These are phyloP conservation scores for Candida boleticola DNA, from an alignment of 805 yeast genomes.

Conservation along the genomic window DNA sequence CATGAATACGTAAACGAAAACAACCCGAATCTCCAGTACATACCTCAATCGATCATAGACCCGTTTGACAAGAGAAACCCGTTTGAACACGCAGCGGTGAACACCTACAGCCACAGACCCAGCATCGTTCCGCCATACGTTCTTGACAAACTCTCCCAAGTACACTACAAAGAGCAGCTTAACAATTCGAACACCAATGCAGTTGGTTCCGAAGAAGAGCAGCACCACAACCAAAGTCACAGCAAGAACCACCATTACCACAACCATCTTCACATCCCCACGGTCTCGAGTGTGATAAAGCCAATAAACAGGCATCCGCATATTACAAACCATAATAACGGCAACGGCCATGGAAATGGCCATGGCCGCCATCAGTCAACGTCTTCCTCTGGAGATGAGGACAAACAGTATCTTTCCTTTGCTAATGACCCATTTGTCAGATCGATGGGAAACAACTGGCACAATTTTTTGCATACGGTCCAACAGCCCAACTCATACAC, in stretches of 20 bases:
- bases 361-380: not conserved
- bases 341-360: not conserved
- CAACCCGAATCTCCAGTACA: not conserved
- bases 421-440: conserved; percentile 37
- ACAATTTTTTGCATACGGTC: conserved; percentile 45
- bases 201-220: conserved; percentile 9
- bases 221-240: not conserved
- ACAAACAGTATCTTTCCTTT: conserved; percentile 34
- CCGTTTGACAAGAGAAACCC: conserved; percentile 16
- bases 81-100: conserved; percentile 24
- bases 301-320: not conserved
- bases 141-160: conserved; percentile 49
- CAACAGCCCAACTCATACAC: conserved; percentile 43
- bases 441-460: conserved; percentile 47
- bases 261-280: not conserved
- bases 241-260: not conserved
- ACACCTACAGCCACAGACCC: conserved; percentile 34
- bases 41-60: not conserved
- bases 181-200: conserved; percentile 29
- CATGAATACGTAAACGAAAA: not conserved
- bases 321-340: not conserved
- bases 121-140: conserved; percentile 61
- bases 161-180: conserved; percentile 38
- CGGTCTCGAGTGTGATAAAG: not conserved
- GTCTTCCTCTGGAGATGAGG: conserved; percentile 16